Conservation (phyloP, 2,329 filamentous ascomycete species). For the Mycocentrospora acerina region DNA sequence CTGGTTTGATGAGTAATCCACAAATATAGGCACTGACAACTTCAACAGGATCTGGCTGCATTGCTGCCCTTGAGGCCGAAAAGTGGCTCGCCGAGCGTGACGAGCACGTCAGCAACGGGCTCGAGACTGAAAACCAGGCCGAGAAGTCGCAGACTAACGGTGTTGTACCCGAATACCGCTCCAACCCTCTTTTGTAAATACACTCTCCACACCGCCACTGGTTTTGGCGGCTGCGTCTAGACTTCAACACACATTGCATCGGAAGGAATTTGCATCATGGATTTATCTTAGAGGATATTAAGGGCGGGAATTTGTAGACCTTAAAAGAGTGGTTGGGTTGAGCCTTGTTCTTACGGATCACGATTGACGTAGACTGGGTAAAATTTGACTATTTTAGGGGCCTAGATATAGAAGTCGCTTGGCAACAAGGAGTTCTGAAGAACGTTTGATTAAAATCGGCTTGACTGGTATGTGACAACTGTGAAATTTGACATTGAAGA, state of each 20-base stretch:
- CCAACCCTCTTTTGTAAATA: slow-evolving; percentile 62
- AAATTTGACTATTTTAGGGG: slow-evolving; percentile 5
- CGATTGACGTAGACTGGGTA: slow-evolving; percentile 26
- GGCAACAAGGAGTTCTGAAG: slow-evolving; percentile 5
- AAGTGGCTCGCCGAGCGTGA: slow-evolving; percentile 84
- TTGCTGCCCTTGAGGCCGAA: slow-evolving; percentile 94
- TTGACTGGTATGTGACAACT: no score
- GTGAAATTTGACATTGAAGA: background rate
- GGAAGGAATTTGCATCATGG: slow-evolving; percentile 14
- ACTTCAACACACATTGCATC: slow-evolving; percentile 11
- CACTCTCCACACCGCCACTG: background rate
- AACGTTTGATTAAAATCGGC: background rate
- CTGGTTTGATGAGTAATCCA: slow-evolving; percentile 10
- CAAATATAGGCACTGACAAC: slow-evolving; percentile 15
- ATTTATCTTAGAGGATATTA: slow-evolving; percentile 6
- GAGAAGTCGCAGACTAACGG: slow-evolving; percentile 55
- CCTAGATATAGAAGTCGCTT: slow-evolving; percentile 12
- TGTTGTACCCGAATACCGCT: slow-evolving; percentile 62
- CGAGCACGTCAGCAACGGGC: slow-evolving; percentile 50
- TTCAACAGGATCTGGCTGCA: slow-evolving; percentile 79
- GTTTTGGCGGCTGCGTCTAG: slow-evolving; percentile 6
- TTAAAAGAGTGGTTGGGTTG: slow-evolving; percentile 1
- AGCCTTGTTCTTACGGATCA: slow-evolving; percentile 2
- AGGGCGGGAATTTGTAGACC: slow-evolving; percentile 15
- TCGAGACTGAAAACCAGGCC: slow-evolving; percentile 52